Evolutionary conservation across 129 eudicot species (phyloP).

Genomic region (Oenanthe sinensis): DNA sequence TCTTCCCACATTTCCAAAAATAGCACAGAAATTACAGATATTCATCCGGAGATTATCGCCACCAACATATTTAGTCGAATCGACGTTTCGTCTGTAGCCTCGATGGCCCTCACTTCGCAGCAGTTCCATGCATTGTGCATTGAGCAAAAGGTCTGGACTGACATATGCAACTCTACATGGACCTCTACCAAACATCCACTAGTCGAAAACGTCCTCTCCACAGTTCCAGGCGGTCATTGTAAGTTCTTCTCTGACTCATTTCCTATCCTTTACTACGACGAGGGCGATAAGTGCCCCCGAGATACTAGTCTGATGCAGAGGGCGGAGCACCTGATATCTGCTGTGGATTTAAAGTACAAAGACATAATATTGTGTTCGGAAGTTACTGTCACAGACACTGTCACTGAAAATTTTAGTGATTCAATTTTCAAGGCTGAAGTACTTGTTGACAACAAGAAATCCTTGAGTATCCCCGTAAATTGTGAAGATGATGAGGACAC

Average conservation of each 20-base stretch:
- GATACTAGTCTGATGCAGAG: neutral
- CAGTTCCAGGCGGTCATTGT: conserved; percentile 32
- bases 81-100: too few relatives aligned
- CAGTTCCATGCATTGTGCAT: too few relatives aligned
- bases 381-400: neutral
- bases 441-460: neutral
- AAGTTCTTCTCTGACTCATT: conserved; percentile 30
- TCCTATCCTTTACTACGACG: conserved; percentile 1
- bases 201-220: too few relatives aligned
- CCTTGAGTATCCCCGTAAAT: neutral
- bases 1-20: too few relatives aligned
- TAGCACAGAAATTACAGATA: too few relatives aligned
- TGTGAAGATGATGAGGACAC: neutral
- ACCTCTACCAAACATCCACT: too few relatives aligned
- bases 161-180: too few relatives aligned
- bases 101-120: too few relatives aligned
- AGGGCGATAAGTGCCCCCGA: neutral
- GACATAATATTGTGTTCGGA: neutral
- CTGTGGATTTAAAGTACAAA: neutral
- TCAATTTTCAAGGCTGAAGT: neutral
- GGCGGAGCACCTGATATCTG: neutral
- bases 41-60: too few relatives aligned
- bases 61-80: too few relatives aligned
- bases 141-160: too few relatives aligned
- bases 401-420: too few relatives aligned